Percentiles rank a stretch among this genome's conserved stretches.
These are phyloP conservation scores for Solanum virginianum DNA, from an alignment of 257 asterid genomes.

Conservation along the genomic window DNA sequence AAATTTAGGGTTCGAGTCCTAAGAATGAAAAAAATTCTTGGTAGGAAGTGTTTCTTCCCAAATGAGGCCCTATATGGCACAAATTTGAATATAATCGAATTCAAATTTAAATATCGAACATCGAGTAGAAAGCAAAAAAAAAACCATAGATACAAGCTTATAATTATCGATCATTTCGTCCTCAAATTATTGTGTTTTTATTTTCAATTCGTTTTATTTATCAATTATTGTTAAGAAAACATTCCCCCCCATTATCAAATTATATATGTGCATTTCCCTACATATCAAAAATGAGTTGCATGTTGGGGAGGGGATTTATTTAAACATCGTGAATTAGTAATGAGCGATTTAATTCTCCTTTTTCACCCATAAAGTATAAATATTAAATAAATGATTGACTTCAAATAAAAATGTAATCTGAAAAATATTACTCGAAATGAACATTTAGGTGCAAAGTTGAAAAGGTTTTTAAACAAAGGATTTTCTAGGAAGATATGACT, in stretches of 20 bases:
- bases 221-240: neutral
- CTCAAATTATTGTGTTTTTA: neutral
- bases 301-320: neutral
- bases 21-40: too few relatives aligned
- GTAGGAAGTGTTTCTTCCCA: too few relatives aligned
- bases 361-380: neutral
- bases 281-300: too few relatives aligned
- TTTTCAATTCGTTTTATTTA: neutral
- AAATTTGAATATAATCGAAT: too few relatives aligned
- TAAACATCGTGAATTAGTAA: too few relatives aligned
- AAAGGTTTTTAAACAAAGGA: neutral
- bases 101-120: too few relatives aligned
- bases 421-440: neutral
- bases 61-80: too few relatives aligned
- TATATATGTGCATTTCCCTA: neutral
- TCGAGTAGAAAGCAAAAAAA: too few relatives aligned
- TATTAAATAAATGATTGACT: neutral
- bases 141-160: neutral
- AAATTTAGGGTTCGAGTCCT: too few relatives aligned
- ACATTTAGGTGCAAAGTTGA: neutral
- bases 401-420: neutral
- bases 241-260: neutral
- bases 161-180: neutral
- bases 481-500: neutral
- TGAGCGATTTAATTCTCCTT: neutral